Evolutionary conservation across 768 basidiomycete species (phyloP).

Genomic region (Pisolithus tinctorius): DNA sequence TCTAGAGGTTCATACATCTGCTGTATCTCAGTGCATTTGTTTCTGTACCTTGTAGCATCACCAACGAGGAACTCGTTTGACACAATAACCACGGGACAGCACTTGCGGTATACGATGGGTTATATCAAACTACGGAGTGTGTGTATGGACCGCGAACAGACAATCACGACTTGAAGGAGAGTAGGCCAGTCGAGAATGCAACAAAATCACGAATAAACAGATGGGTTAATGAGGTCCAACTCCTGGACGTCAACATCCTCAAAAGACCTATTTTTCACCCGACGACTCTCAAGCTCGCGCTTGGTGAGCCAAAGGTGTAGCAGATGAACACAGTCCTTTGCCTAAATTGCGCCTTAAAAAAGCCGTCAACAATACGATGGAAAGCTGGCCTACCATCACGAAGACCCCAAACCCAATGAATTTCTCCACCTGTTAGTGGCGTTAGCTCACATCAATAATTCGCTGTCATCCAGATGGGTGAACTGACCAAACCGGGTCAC

Average conservation of each 20-base stretch:
- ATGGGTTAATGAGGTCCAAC: constrained; percentile 54
- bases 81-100: not conserved
- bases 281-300: constrained; percentile 62
- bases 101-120: not conserved
- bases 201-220: constrained; percentile 7
- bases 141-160: not conserved
- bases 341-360: constrained; percentile 29
- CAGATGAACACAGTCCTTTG: constrained; percentile 61
- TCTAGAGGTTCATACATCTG: not conserved
- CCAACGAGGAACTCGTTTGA: not conserved
- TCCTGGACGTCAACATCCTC: constrained; percentile 61
- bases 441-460: not conserved
- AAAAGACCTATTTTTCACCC: constrained; percentile 65
- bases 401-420: constrained; percentile 63
- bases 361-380: too few species aligned
- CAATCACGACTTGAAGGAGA: not conserved
- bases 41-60: not conserved
- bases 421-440: constrained; percentile 54
- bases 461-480: not conserved
- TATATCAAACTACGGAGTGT: not conserved
- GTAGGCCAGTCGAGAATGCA: not conserved
- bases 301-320: constrained; percentile 65
- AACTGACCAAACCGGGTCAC: constrained; percentile 66
- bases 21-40: not conserved
- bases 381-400: constrained; percentile 43